These are phyloP conservation scores for Aspergillus eucalypticola DNA, from an alignment of 2,329 filamentous ascomycete species.

Conservation along the genomic window DNA sequence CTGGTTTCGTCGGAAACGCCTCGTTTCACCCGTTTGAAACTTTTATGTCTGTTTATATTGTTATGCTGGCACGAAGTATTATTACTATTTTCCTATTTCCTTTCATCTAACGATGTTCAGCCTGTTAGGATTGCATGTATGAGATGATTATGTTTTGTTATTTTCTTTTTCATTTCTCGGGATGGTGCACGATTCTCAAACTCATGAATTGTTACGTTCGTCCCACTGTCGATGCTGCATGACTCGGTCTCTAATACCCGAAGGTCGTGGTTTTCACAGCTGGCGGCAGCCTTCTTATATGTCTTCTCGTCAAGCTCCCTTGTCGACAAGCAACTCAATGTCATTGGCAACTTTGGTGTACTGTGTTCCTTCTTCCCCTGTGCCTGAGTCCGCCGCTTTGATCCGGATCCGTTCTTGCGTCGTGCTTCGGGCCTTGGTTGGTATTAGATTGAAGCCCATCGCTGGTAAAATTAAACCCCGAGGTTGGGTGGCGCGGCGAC, in stretches of 20 bases:
- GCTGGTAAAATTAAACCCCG: conserved; percentile 35
- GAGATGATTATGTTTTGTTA: conserved; percentile 25
- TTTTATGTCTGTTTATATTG: conserved; percentile 33
- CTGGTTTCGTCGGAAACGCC: conserved; percentile 6
- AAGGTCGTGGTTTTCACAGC: conserved; percentile 1
- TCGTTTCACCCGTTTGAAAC: not conserved
- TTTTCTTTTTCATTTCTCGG: conserved; percentile 16
- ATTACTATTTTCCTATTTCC: conserved; percentile 18
- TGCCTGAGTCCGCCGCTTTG: conserved; percentile 3
- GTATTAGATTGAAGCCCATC: conserved; percentile 36
- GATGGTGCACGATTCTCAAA: conserved; percentile 16
- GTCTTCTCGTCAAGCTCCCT: conserved; percentile 3
- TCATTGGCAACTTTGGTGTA: conserved; percentile 7
- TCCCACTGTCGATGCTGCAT: conserved; percentile 18
- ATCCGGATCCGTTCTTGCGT: not conserved
- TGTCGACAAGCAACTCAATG: conserved; percentile 5
- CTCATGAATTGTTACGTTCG: conserved; percentile 17
- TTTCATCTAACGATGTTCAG: conserved; percentile 21
- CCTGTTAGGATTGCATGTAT: conserved; percentile 28
- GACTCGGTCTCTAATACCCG: not conserved
- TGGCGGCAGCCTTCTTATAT: not conserved
- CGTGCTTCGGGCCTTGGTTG: conserved; percentile 25
- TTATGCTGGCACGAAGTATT: conserved; percentile 30
- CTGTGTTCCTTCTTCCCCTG: conserved; percentile 11
- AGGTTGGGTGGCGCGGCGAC: not conserved